Percentiles rank a stretch among this genome's conserved stretches.
phyloP scores from a whole-genome alignment of 1,284 basidiomycete species.

The Fistulinella staudtii region DNA sequence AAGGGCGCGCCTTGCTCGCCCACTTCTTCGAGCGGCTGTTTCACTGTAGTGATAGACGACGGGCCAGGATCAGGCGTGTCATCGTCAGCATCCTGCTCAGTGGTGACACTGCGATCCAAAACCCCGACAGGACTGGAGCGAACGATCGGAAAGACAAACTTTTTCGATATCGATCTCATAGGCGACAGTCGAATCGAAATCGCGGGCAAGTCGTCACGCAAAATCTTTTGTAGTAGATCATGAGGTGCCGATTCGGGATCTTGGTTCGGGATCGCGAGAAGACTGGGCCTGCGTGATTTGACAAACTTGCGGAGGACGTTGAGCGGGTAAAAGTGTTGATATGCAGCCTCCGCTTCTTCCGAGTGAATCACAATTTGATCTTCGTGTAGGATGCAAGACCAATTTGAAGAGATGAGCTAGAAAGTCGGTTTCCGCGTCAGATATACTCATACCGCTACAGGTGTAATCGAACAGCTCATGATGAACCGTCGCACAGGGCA shows the following conservation, averaged over 20 bases:
- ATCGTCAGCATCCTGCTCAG: constrained; percentile 1
- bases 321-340: constrained; percentile 33
- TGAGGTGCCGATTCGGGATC: constrained; percentile 5
- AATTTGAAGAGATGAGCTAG: constrained; percentile 60
- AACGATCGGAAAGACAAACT: constrained; percentile 30
- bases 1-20: not conserved
- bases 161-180: constrained; percentile 32
- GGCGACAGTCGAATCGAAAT: constrained; percentile 28
- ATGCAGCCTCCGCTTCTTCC: constrained; percentile 42
- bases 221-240: constrained; percentile 6
- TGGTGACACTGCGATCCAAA: not conserved
- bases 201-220: constrained; percentile 21
- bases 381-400: constrained; percentile 65
- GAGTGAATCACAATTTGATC: constrained; percentile 67
- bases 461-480: constrained; percentile 1
- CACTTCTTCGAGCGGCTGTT: not conserved
- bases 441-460: not conserved
- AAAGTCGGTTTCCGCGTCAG: constrained; percentile 9
- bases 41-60: not conserved
- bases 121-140: constrained; percentile 4
- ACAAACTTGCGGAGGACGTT: constrained; percentile 22
- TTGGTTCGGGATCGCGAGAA: constrained; percentile 14
- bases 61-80: constrained; percentile 6
- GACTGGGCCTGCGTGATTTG: constrained; percentile 23
- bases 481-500: constrained; percentile 4